Evolutionary conservation across 2,329 filamentous ascomycete species (phyloP).

Genomic region (Thermoascus crustaceus): DNA sequence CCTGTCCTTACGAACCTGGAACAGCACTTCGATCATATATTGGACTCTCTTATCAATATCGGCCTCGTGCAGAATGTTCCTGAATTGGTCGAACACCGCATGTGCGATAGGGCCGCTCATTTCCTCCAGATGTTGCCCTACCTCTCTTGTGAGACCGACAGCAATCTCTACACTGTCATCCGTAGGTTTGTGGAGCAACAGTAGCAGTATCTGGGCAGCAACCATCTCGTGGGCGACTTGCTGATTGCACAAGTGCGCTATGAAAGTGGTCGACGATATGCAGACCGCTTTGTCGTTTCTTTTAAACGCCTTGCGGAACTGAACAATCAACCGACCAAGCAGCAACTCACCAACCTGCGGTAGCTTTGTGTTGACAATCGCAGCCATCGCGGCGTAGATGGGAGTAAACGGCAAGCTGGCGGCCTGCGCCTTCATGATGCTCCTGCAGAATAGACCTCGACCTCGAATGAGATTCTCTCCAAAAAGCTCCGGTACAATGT

Average conservation of each 20-base stretch:
- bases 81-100: slow-evolving; percentile 90
- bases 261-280: slow-evolving; percentile 83
- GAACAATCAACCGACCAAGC: slow-evolving; percentile 73
- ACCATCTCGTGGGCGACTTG: slow-evolving; percentile 93
- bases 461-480: slow-evolving; percentile 88
- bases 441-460: slow-evolving; percentile 84
- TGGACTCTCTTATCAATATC: slow-evolving; percentile 98
- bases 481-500: slow-evolving; percentile 93
- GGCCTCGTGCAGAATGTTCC: slow-evolving; percentile 89
- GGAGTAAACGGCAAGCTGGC: slow-evolving; percentile 92
- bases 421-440: slow-evolving; percentile 97
- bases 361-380: slow-evolving; percentile 95
- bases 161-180: slow-evolving; percentile 98
- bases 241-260: slow-evolving; percentile 91
- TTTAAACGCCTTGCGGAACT: slow-evolving; percentile 93
- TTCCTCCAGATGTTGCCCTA: slow-evolving; percentile 88
- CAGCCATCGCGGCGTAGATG: slow-evolving; percentile 90
- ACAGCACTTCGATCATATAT: slow-evolving; percentile 97
- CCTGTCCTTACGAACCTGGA: slow-evolving; percentile 90
- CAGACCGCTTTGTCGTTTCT: slow-evolving; percentile 96
- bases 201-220: slow-evolving; percentile 80
- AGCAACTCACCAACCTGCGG: slow-evolving; percentile 90
- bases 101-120: slow-evolving; percentile 85
- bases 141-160: slow-evolving; percentile 83
- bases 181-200: slow-evolving; percentile 91